Evolutionary conservation across 768 basidiomycete genomes (phyloP), one percentile per base, ranked within the genome.

Genomic region (Nidula microcarpa): DNA sequence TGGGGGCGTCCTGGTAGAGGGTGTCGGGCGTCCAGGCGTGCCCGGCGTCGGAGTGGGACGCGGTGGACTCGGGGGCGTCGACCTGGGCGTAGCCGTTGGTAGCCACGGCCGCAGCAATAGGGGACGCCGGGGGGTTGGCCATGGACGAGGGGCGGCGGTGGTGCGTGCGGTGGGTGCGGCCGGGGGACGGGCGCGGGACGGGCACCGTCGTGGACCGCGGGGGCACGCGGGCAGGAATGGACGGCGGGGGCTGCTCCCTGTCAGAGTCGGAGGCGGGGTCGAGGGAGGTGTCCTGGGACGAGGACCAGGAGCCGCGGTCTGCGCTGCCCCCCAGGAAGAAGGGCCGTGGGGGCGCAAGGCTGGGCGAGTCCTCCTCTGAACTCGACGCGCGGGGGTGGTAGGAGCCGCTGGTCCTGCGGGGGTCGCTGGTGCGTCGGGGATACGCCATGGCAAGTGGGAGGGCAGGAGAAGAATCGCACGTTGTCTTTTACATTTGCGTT

Each of bases 331-430:
- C 59, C 33, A 67, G 53, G 55, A 66, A 68, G 53, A 62, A 64
- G 5, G 67, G 69, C 7, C 63, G 63, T 4, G 62, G 63, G 3
- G 62, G 67, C 7, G 52, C 36, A 8, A 66, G 61, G 9, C 36
- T 33, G 16, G 48, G 11, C 16, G 33, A 5, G 33, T 14, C 32
- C 35, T n/a, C 17, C 9, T 30, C 13, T 13, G 53, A 49, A 16
- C n/a, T 3, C 14, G 44, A 17, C 8, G 33, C 44, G 10, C 43
- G 45, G 2, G 54, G 37, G 46, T 46, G 41, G 46, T 33, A 51
- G 35, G 49, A 50, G 48, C 36, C 33, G 10, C 32, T 17, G 32
- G 33, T 43, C 45, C 49, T 54, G 43, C 14, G 23, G 44, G 43
- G 30, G 13, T 41, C 41, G 10, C 32, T 17, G 32, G 30, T 43